Percentiles rank a stretch among this genome's conserved stretches.
These are phyloP conservation scores for Penicillium macrosclerotiorum DNA, from an alignment of 495 filamentous ascomycete genomes.

Conservation along the genomic window DNA sequence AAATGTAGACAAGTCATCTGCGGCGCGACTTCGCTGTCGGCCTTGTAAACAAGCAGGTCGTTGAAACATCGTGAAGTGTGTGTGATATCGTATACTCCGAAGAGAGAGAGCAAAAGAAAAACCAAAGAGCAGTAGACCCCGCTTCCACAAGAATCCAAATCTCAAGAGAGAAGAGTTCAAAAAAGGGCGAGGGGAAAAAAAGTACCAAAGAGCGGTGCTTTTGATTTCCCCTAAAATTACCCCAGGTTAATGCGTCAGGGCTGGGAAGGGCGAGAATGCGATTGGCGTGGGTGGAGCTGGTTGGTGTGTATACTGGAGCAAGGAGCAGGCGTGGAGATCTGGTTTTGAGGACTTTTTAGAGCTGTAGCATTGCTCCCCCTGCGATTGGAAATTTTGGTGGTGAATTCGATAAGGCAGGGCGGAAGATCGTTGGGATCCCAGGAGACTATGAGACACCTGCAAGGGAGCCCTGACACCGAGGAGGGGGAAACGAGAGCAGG, in stretches of 20 bases:
- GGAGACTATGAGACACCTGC: slow-evolving; percentile 25
- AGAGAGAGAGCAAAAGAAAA: slow-evolving; percentile 3
- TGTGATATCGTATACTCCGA: slow-evolving; percentile 1
- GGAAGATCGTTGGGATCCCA: slow-evolving; percentile 16
- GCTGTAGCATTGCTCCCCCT: slow-evolving; percentile 34
- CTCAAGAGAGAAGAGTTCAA: slow-evolving; percentile 8
- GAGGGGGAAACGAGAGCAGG: background rate
- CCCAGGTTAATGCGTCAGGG: slow-evolving; percentile 25
- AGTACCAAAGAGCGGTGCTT: slow-evolving; percentile 27
- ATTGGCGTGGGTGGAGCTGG: slow-evolving; percentile 14
- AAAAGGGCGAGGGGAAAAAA: slow-evolving; percentile 15
- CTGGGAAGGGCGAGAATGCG: slow-evolving; percentile 27
- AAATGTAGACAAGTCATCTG: slow-evolving; percentile 42
- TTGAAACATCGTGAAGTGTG: slow-evolving; percentile 44
- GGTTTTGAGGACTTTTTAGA: slow-evolving; percentile 20
- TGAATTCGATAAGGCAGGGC: slow-evolving; percentile 21
- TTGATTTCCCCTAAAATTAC: slow-evolving; percentile 24
- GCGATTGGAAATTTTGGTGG: slow-evolving; percentile 23
- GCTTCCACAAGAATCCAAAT: too few relatives aligned
- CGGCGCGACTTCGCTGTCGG: slow-evolving; percentile 29
- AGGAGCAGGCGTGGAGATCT: slow-evolving; percentile 13
- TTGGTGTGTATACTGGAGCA: slow-evolving; percentile 13
- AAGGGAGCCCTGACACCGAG: slow-evolving; percentile 23
- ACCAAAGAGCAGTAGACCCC: slow-evolving; percentile 9
- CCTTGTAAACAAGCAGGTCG: slow-evolving; percentile 36